A percentile compares a stretch with the other conserved stretches of the same genome.
Conservation (phyloP, 768 basidiomycete species). For the Auricularia sp. region DNA sequence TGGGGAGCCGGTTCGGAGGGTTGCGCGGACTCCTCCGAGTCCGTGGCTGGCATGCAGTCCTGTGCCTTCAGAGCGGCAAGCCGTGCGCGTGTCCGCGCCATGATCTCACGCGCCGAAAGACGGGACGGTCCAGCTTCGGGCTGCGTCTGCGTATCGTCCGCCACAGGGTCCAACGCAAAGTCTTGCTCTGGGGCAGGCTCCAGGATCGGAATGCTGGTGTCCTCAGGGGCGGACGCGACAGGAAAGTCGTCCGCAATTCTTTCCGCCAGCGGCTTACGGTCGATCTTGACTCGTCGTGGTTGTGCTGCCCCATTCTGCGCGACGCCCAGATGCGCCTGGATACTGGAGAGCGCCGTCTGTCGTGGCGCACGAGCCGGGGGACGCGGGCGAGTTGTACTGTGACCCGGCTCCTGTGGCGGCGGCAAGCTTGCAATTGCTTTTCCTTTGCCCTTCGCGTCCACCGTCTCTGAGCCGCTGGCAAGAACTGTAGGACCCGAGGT, state of each 20-base stretch:
- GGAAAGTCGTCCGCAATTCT: neutral
- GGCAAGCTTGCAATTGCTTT: neutral
- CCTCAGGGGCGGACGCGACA: constrained; percentile 1
- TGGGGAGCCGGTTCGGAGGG: neutral
- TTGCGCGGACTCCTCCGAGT: neutral
- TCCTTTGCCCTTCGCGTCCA: neutral
- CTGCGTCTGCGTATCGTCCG: neutral
- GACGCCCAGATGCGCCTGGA: neutral
- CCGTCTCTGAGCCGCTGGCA: neutral
- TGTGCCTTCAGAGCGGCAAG: constrained; percentile 7
- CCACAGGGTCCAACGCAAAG: no score
- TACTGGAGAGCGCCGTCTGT: neutral
- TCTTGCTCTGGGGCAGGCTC: no score
- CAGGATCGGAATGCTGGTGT: neutral
- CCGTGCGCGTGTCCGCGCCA: constrained; percentile 23
- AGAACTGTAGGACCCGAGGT: no score
- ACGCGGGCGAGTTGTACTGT: neutral
- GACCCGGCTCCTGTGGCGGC: neutral
- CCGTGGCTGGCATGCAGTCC: neutral
- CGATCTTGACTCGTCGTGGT: neutral
- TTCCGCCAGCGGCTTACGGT: neutral
- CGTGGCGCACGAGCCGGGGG: neutral
- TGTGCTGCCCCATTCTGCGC: neutral
- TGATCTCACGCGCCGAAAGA: constrained; percentile 16
- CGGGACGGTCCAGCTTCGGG: neutral